Evolutionary conservation across 352 stramenopile species (phyloP).

Genomic region (Aphanomyces cochlioides): DNA sequence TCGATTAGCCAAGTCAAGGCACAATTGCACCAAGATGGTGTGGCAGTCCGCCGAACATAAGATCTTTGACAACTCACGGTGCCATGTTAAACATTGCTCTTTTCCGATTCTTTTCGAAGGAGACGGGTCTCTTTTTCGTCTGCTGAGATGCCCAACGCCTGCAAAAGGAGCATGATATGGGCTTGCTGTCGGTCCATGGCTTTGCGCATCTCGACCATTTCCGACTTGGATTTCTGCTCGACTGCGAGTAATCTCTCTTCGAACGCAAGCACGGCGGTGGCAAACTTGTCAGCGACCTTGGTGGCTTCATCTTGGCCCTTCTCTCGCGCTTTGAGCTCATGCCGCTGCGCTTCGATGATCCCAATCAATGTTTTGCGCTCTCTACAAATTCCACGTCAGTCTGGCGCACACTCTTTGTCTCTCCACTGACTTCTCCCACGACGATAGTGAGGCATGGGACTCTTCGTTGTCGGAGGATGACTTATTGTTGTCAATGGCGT

Average conservation of each 20-base stretch:
- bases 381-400: constrained; percentile 31
- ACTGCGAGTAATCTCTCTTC: constrained; percentile 39
- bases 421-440: constrained; percentile 41
- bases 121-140: constrained; percentile 5
- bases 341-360: constrained; percentile 59
- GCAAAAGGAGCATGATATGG: constrained; percentile 6
- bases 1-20: constrained; percentile 93
- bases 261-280: constrained; percentile 49
- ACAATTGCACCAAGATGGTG: constrained; percentile 68
- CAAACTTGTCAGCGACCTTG: constrained; percentile 54
- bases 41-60: constrained; percentile 49
- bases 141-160: constrained; percentile 1
- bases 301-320: constrained; percentile 50
- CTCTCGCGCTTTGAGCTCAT: constrained; percentile 53
- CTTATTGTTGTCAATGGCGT: constrained; percentile 27
- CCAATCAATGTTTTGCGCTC: constrained; percentile 51
- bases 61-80: no score
- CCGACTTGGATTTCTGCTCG: background rate
- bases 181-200: constrained; percentile 16
- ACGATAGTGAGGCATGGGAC: constrained; percentile 22
- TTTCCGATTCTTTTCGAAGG: constrained; percentile 15
- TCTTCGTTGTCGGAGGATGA: no score
- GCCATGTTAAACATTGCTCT: constrained; percentile 13
- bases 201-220: constrained; percentile 25
- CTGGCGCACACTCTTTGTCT: no score